A percentile compares a stretch with the other conserved stretches of the same genome.
These are phyloP conservation scores for Boletus sp. DNA, from an alignment of 1,284 basidiomycete species.

Conservation along the genomic window DNA sequence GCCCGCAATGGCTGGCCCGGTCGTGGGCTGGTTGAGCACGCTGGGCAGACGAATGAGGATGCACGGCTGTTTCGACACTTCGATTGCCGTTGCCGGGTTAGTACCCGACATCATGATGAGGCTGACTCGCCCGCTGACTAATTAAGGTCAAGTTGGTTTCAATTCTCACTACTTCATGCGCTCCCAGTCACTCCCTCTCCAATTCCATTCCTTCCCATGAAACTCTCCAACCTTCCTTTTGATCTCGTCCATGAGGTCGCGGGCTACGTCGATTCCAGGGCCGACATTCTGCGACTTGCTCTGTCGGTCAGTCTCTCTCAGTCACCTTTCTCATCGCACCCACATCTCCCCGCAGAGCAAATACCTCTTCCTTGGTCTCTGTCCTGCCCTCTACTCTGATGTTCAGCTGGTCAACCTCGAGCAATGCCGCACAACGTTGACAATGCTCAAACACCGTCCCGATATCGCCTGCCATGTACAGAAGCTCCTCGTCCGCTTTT, in stretches of 20 bases:
- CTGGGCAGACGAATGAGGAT: no score
- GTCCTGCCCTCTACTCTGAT: slow-evolving; percentile 54
- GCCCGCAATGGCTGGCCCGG: no score
- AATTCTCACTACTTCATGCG: background rate
- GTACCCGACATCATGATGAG: no score
- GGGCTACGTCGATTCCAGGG: slow-evolving; percentile 43
- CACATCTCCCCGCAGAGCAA: slow-evolving; percentile 34
- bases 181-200: background rate
- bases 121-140: no score
- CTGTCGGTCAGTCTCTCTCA: slow-evolving; percentile 45
- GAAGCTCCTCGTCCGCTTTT: slow-evolving; percentile 45
- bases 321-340: slow-evolving; percentile 17
- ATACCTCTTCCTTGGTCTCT: slow-evolving; percentile 46
- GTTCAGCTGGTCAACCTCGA: slow-evolving; percentile 49
- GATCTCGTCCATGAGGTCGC: slow-evolving; percentile 67
- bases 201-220: slow-evolving; percentile 10
- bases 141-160: background rate
- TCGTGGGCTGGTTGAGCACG: no score
- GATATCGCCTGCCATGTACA: slow-evolving; percentile 63
- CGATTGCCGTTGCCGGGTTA: no score
- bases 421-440: slow-evolving; percentile 59
- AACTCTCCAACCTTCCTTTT: slow-evolving; percentile 41
- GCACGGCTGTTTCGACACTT: no score
- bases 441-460: slow-evolving; percentile 52
- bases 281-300: slow-evolving; percentile 54